Evolutionary conservation across 768 basidiomycete genomes (phyloP).

Genomic region (Suillus tomentosus): DNA sequence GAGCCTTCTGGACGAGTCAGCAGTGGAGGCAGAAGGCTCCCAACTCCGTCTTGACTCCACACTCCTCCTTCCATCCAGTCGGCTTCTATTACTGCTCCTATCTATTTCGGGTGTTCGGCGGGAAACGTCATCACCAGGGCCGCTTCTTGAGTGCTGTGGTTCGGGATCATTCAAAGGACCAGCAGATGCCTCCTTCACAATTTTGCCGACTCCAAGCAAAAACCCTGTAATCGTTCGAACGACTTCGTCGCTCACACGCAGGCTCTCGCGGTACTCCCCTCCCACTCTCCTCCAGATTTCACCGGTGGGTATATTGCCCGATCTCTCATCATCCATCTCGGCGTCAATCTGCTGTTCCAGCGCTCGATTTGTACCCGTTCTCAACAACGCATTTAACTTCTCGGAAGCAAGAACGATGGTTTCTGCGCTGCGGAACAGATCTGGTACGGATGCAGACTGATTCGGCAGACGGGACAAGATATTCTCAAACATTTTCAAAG

Average conservation of each 20-base stretch:
- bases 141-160: conserved; percentile 52
- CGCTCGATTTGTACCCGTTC: conserved; percentile 55
- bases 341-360: conserved; percentile 75
- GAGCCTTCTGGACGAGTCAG: conserved; percentile 30
- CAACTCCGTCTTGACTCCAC: conserved; percentile 49
- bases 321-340: conserved; percentile 58
- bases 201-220: conserved; percentile 71
- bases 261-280: conserved; percentile 69
- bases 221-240: conserved; percentile 77
- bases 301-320: conserved; percentile 26
- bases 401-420: conserved; percentile 67
- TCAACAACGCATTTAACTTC: conserved; percentile 62
- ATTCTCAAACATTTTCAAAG: conserved; percentile 68
- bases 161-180: conserved; percentile 32
- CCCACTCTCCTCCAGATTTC: conserved; percentile 70
- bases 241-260: conserved; percentile 76
- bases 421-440: conserved; percentile 63
- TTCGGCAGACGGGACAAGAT: conserved; percentile 59
- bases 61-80: conserved; percentile 60
- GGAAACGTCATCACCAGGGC: conserved; percentile 53
- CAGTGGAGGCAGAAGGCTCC: conserved; percentile 36
- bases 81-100: conserved; percentile 44
- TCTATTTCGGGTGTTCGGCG: conserved; percentile 38
- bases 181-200: conserved; percentile 56
- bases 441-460: conserved; percentile 46